These are phyloP conservation scores for Fusarium multiceps DNA, from an alignment of 2,329 filamentous ascomycete species.

Conservation along the genomic window DNA sequence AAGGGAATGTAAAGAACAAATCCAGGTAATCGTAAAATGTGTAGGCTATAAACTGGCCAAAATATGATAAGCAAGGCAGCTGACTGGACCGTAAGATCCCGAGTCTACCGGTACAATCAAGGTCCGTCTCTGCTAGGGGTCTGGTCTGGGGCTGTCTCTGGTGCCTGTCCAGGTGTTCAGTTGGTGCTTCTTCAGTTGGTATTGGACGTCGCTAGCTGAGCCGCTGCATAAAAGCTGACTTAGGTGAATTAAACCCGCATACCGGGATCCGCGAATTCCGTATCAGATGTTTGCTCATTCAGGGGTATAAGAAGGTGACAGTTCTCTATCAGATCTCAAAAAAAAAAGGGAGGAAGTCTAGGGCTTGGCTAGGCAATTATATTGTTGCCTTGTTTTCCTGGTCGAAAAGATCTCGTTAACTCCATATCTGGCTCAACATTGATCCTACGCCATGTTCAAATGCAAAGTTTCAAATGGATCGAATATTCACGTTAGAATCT, in stretches of 20 bases:
- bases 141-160: not conserved
- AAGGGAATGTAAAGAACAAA: not conserved
- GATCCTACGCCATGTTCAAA: not conserved
- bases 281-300: not conserved
- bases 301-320: not conserved
- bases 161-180: not conserved
- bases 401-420: not conserved
- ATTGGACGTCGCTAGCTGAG: slow-evolving; percentile 11
- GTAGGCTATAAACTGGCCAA: not conserved
- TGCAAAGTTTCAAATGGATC: slow-evolving; percentile 14
- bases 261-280: slow-evolving; percentile 18
- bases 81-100: slow-evolving; percentile 30
- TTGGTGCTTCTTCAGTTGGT: slow-evolving; percentile 2
- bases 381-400: not conserved
- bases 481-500: slow-evolving; percentile 15
- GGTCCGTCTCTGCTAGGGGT: slow-evolving; percentile 25
- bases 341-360: not conserved
- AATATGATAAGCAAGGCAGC: slow-evolving; percentile 20
- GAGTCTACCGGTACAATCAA: slow-evolving; percentile 27
- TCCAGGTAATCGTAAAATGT: not conserved
- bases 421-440: not conserved
- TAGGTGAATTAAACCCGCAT: slow-evolving; percentile 7
- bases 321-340: not conserved
- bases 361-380: slow-evolving; percentile 2
- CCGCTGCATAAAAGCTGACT: slow-evolving; percentile 13